phyloP scores from a whole-genome alignment of 495 filamentous ascomycete genomes.

The Penicillium coprophilum region DNA sequence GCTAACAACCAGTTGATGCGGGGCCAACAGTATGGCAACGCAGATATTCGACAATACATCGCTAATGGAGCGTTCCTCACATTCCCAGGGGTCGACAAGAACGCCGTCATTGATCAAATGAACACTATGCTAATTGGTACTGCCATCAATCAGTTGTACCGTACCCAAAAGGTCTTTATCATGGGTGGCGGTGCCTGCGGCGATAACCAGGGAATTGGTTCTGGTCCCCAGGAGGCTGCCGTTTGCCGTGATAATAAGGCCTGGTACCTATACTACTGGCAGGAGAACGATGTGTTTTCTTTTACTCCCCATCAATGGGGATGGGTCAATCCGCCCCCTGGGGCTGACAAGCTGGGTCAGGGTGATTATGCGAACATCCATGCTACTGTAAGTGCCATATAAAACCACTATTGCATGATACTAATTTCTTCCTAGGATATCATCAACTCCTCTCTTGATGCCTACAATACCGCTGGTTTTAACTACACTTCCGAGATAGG shows the following conservation, averaged over 20 bases:
- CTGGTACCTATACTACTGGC: slow-evolving; percentile 35
- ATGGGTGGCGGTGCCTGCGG: slow-evolving; percentile 31
- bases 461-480: slow-evolving; percentile 27
- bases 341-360: slow-evolving; percentile 18
- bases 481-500: slow-evolving; percentile 20
- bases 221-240: slow-evolving; percentile 17
- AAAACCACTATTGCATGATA: too few relatives aligned
- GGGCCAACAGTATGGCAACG: slow-evolving; percentile 22
- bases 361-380: slow-evolving; percentile 18
- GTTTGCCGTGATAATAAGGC: slow-evolving; percentile 28
- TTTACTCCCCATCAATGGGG: slow-evolving; percentile 28
- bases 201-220: slow-evolving; percentile 28
- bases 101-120: slow-evolving; percentile 21
- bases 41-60: slow-evolving; percentile 29
- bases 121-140: slow-evolving; percentile 23
- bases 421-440: slow-evolving; percentile 16
- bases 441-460: slow-evolving; percentile 28
- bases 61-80: slow-evolving; percentile 23
- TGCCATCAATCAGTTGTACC: slow-evolving; percentile 27
- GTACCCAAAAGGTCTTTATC: slow-evolving; percentile 28
- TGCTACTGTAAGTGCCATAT: slow-evolving; percentile 11
- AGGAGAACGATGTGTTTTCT: slow-evolving; percentile 22
- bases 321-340: slow-evolving; percentile 22
- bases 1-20: slow-evolving; percentile 30
- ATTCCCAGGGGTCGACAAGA: slow-evolving; percentile 26